A percentile compares a stretch with the other conserved stretches of the same genome.
Conservation (phyloP, 139 green algal species). For the Chlorella sp. region DNA sequence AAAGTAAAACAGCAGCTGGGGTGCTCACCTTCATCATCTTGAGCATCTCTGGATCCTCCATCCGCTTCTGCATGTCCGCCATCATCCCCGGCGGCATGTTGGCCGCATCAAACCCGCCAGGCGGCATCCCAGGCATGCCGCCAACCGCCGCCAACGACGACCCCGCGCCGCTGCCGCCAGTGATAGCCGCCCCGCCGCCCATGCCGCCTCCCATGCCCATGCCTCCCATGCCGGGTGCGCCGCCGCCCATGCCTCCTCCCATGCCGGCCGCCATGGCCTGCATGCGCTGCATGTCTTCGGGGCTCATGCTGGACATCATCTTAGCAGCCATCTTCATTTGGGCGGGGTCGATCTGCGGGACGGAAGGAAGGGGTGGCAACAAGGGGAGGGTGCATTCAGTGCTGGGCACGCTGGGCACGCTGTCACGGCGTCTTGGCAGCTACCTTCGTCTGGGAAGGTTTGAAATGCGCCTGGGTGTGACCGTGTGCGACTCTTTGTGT, state of each 20-base stretch:
- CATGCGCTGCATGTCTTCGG: constrained; percentile 48
- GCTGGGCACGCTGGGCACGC: too few species aligned
- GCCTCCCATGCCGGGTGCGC: neutral
- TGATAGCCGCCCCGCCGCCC: neutral
- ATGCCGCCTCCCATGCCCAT: neutral
- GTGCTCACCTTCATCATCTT: constrained; percentile 32
- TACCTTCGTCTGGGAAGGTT: neutral
- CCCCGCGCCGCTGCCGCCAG: neutral
- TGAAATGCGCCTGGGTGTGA: too few species aligned
- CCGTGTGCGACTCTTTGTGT: too few species aligned
- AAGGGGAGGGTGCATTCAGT: neutral
- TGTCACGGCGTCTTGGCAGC: neutral
- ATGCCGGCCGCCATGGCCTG: constrained; percentile 35
- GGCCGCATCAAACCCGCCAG: constrained; percentile 21
- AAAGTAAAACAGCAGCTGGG: neutral
- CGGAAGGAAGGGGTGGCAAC: neutral
- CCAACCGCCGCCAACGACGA: neutral
- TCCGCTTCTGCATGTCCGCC: constrained; percentile 38
- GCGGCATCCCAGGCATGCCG: neutral
- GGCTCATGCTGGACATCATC: constrained; percentile 53
- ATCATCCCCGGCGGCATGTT: constrained; percentile 25
- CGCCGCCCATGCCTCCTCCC: neutral
- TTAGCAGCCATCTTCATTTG: constrained; percentile 48
- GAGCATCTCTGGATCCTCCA: constrained; percentile 49
- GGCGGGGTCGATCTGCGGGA: constrained; percentile 24